Percentiles rank a stretch among this genome's conserved stretches.
These are phyloP conservation scores for Colletotrichum limetticola DNA, from an alignment of 2,329 filamentous ascomycete species.

Conservation along the genomic window DNA sequence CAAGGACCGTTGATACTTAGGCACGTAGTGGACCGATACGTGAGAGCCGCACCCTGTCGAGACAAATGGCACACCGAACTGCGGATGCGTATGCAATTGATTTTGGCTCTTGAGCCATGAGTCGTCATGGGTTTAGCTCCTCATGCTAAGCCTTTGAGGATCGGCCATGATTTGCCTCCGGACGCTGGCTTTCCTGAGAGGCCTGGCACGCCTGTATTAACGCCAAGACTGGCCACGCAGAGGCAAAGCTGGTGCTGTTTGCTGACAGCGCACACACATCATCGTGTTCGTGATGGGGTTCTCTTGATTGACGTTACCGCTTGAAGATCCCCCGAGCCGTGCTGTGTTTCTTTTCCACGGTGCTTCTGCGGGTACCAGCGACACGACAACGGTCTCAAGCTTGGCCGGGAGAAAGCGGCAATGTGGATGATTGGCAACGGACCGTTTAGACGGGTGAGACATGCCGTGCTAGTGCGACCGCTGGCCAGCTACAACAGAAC, in stretches of 20 bases:
- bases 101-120: slow-evolving; percentile 3
- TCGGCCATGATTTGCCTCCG: slow-evolving; percentile 24
- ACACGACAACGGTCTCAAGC: slow-evolving; percentile 27
- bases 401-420: slow-evolving; percentile 31
- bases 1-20: background rate
- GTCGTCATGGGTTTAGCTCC: slow-evolving; percentile 11
- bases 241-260: background rate
- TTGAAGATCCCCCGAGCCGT: slow-evolving; percentile 10
- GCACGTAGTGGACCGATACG: background rate
- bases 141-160: slow-evolving; percentile 28
- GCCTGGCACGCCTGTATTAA: background rate
- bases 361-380: slow-evolving; percentile 18
- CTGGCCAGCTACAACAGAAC: background rate
- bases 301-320: slow-evolving; percentile 10
- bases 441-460: slow-evolving; percentile 7
- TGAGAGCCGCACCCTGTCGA: background rate
- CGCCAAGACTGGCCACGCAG: background rate
- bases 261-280: background rate
- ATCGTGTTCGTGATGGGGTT: background rate
- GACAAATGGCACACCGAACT: background rate
- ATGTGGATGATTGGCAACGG: slow-evolving; percentile 30
- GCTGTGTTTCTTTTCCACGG: slow-evolving; percentile 7
- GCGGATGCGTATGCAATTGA: background rate
- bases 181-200: background rate
- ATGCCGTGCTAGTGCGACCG: slow-evolving; percentile 22